Percentiles rank a stretch among this genome's conserved stretches.
phyloP scores from a whole-genome alignment of 176 grass and related monocot species.

The Metroxylon sagu region DNA sequence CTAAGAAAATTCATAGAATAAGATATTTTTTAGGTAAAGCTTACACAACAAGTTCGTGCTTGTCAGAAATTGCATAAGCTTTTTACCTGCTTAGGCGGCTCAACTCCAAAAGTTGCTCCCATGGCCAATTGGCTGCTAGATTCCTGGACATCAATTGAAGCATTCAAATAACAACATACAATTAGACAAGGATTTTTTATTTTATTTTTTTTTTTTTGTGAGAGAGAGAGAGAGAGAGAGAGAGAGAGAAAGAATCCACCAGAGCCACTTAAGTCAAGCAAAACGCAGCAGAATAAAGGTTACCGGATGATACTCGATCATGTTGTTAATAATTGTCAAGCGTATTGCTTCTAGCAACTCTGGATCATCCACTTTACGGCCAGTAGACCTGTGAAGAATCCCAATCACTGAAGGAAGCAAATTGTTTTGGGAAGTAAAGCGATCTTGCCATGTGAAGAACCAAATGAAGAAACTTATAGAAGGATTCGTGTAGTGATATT shows the following conservation, averaged over 20 bases:
- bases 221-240: too few relatives aligned
- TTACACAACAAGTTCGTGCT: too few relatives aligned
- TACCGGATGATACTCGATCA: constrained; percentile 97
- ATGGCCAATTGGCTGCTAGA: constrained; percentile 89
- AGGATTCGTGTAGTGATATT: constrained; percentile 10
- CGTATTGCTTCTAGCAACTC: constrained; percentile 93
- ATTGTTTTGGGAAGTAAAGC: constrained; percentile 32
- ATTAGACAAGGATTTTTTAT: not conserved
- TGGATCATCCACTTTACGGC: constrained; percentile 91
- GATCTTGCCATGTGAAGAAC: constrained; percentile 20
- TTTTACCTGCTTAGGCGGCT: constrained; percentile 26
- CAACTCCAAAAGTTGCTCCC: constrained; percentile 92
- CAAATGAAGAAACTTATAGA: constrained; percentile 20
- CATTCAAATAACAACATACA: constrained; percentile 11
- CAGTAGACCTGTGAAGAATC: constrained; percentile 61
- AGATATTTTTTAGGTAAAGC: too few relatives aligned
- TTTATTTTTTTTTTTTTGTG: too few relatives aligned
- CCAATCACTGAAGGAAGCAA: constrained; percentile 10
- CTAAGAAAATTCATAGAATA: too few relatives aligned
- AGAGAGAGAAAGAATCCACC: too few relatives aligned
- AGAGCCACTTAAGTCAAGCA: too few relatives aligned
- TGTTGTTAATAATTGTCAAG: constrained; percentile 88
- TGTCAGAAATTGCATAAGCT: too few relatives aligned
- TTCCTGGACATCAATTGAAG: constrained; percentile 43
- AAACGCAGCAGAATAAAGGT: not conserved